phyloP scores from a whole-genome alignment of 1,139 yeast species.

The Pichia kudriavzevii region DNA sequence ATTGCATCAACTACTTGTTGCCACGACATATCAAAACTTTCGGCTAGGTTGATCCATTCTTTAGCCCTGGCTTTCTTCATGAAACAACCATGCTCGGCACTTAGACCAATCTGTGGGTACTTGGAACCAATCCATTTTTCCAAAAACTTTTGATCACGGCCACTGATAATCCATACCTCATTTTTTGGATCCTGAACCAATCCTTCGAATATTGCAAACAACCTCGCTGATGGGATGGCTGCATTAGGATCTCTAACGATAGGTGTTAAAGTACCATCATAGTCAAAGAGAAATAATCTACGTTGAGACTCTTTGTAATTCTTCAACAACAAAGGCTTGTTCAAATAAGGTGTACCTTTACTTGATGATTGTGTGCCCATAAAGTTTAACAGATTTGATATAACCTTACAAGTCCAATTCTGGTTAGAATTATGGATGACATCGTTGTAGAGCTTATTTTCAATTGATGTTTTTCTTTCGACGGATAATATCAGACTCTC shows the following conservation, averaged over 20 bases:
- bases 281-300: conserved; percentile 83
- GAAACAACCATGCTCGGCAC: conserved; percentile 98
- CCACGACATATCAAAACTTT: conserved; percentile 88
- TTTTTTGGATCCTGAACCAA: conserved; percentile 73
- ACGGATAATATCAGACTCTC: conserved; percentile 51
- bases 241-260: conserved; percentile 97
- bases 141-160: conserved; percentile 86
- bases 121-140: conserved; percentile 81
- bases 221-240: conserved; percentile 81
- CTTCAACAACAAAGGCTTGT: conserved; percentile 57
- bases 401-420: conserved; percentile 65
- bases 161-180: conserved; percentile 91
- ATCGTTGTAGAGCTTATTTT: conserved; percentile 48
- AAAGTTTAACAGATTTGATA: conserved; percentile 40
- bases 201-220: conserved; percentile 50
- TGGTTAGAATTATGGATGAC: conserved; percentile 73
- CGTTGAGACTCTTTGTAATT: conserved; percentile 55
- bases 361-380: conserved; percentile 31
- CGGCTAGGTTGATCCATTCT: conserved; percentile 81
- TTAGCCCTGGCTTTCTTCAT: conserved; percentile 58
- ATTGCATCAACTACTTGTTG: conserved; percentile 70
- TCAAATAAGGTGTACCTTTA: conserved; percentile 77
- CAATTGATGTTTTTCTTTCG: conserved; percentile 36
- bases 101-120: conserved; percentile 58
- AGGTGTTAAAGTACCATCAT: conserved; percentile 95